Percentiles rank a stretch among this genome's conserved stretches.
Evolutionary conservation across 768 basidiomycete species (phyloP).

Genomic region (Amanita thiersii): DNA sequence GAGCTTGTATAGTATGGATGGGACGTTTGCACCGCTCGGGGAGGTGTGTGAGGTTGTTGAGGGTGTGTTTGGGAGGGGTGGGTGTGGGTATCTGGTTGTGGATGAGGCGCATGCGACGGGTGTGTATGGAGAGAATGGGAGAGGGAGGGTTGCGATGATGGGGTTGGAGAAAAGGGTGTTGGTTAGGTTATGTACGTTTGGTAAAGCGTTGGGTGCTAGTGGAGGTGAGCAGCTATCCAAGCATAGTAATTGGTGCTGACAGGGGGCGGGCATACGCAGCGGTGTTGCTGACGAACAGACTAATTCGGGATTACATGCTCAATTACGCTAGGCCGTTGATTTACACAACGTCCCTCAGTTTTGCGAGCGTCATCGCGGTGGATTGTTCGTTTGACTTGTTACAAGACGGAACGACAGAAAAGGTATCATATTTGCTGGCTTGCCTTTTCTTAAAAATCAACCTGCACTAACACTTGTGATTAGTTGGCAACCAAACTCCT

Average conservation of each 20-base stretch:
- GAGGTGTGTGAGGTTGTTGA: constrained; percentile 61
- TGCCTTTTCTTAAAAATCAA: neutral
- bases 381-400: constrained; percentile 78
- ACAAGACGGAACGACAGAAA: constrained; percentile 52
- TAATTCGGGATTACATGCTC: constrained; percentile 76
- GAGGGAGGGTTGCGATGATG: constrained; percentile 63
- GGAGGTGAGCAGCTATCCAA: constrained; percentile 57
- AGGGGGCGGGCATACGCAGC: constrained; percentile 30
- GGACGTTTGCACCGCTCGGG: constrained; percentile 72
- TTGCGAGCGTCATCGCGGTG: constrained; percentile 67
- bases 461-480: neutral
- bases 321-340: constrained; percentile 91
- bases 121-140: constrained; percentile 72
- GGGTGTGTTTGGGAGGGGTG: constrained; percentile 40
- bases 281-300: constrained; percentile 61
- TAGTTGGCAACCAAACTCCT: constrained; percentile 29
- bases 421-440: constrained; percentile 29
- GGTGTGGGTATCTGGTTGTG: constrained; percentile 69
- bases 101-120: constrained; percentile 96
- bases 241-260: neutral
- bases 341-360: constrained; percentile 82
- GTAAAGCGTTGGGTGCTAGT: constrained; percentile 79
- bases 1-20: constrained; percentile 93
- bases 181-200: constrained; percentile 84
- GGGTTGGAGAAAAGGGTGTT: constrained; percentile 68